Percentiles rank a stretch among this genome's conserved stretches.
Conservation (phyloP, 495 filamentous ascomycete species). For the Immersiella caudata region DNA sequence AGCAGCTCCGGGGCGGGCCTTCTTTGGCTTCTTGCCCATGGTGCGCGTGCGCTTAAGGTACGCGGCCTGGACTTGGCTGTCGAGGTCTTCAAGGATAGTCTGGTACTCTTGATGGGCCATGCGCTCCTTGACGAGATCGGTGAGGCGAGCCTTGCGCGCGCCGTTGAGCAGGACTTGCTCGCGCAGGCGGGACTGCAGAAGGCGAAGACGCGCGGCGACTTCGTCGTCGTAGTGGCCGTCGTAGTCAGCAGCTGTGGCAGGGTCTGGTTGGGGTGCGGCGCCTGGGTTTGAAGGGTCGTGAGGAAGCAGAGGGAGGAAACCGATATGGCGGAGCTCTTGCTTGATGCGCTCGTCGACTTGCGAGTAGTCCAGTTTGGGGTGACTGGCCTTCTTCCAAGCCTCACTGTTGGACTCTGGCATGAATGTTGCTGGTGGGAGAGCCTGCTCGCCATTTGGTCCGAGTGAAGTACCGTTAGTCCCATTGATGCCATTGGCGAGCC, state of each 20-base stretch:
- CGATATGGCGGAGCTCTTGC: conserved; percentile 90
- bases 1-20: conserved; percentile 69
- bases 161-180: conserved; percentile 83
- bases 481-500: conserved; percentile 51
- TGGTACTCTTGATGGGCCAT: conserved; percentile 95
- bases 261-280: conserved; percentile 47
- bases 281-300: conserved; percentile 41
- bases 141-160: conserved; percentile 81
- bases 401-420: conserved; percentile 71
- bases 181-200: conserved; percentile 79
- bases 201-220: conserved; percentile 82
- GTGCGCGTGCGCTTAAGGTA: conserved; percentile 96
- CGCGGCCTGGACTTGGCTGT: conserved; percentile 90
- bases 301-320: conserved; percentile 73
- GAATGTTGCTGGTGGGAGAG: conserved; percentile 68
- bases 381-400: conserved; percentile 58
- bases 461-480: conserved; percentile 43
- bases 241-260: conserved; percentile 60
- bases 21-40: conserved; percentile 90
- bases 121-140: conserved; percentile 82
- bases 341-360: conserved; percentile 88
- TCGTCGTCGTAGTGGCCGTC: conserved; percentile 93
- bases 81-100: conserved; percentile 95
- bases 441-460: conserved; percentile 35
- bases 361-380: conserved; percentile 74